Evolutionary conservation across 371 early-diverging fungal genomes (phyloP).

Genomic region (Rhizopus stolonifer): DNA sequence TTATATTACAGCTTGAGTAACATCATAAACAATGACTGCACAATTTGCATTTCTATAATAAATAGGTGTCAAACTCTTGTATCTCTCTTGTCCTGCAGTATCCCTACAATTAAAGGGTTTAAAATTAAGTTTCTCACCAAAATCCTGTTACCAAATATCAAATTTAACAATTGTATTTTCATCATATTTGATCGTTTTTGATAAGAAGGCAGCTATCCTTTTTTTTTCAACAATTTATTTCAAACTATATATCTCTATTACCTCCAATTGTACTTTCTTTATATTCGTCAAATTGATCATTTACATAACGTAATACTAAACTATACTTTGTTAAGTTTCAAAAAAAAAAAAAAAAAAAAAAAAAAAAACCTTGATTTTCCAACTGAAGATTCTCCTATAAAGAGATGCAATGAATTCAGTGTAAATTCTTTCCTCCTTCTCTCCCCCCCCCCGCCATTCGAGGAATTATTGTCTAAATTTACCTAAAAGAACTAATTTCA

Average conservation of each 20-base stretch:
- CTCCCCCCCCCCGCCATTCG: no score
- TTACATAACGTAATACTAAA: slow-evolving; percentile 92
- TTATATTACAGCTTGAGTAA: no score
- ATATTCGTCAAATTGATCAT: slow-evolving; percentile 96
- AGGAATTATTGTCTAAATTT: no score
- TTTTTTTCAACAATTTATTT: background rate
- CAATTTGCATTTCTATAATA: no score
- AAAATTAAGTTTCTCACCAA: no score
- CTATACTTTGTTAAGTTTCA: no score
- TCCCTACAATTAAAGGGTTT: no score
- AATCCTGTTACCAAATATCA: slow-evolving; percentile 88
- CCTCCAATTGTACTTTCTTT: slow-evolving; percentile 97
- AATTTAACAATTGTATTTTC: slow-evolving; percentile 74
- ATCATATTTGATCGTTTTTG: slow-evolving; percentile 69
- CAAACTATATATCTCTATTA: slow-evolving; percentile 25
- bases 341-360: no score
- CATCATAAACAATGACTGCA: no score
- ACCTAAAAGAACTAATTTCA: slow-evolving; percentile 82
- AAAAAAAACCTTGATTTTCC: slow-evolving; percentile 75
- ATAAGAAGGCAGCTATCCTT: slow-evolving; percentile 72
- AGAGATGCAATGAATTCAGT: background rate
- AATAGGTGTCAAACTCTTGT: no score
- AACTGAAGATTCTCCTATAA: slow-evolving; percentile 81
- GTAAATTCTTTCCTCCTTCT: background rate
- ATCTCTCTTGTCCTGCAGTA: no score